Evolutionary conservation across 805 yeast genomes (phyloP), one percentile per base, ranked within the genome.

Genomic region (Barnettozyma wickerhamii): DNA sequence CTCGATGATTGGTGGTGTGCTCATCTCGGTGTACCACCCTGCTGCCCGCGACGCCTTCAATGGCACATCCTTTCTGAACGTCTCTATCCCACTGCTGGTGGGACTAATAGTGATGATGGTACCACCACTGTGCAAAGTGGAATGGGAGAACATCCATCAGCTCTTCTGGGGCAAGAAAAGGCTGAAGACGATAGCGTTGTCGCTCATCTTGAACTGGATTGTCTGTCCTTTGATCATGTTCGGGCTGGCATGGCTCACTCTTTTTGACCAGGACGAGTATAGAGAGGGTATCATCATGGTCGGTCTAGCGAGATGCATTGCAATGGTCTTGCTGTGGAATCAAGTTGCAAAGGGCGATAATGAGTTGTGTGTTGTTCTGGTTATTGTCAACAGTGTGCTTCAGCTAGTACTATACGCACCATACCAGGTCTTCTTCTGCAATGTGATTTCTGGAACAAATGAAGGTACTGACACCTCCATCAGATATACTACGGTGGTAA

Each of bases 241-340:
- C 51, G 80, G 72, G 0, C 59, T 77, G 14, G 71, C 78, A 1
- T 77, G 82, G 83, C 50, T 70, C 32, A 64, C 68, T 0, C 48
- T 77, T 35, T 72, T 72, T 41, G 72, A 75, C 41, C 50, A 65
- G 37, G 59, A 59, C 7, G 82, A 74, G 40, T 72, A 71, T 41
- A 59, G 82, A 31, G 62, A 58, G 30, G 82, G 82, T 2, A 64
- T 77, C n/a, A 74, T 77, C 23, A 68, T 77, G 72, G 73, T 77
- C 34, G 83, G 83, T 1, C 42, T 74, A 27, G 82, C 80, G 6
- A 58, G 82, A 43, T 77, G 83, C 52, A 75, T 77, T 47, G 83
- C 82, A 18, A 77, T 77, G 82, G 83, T 76, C 1, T 57, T 77
- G 37, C 54, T 77, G 20, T 77, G 82, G 83, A 77, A 72, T 50